Conservation (phyloP, 2,329 filamentous ascomycete genomes). For the Aspergillus ruber region DNA sequence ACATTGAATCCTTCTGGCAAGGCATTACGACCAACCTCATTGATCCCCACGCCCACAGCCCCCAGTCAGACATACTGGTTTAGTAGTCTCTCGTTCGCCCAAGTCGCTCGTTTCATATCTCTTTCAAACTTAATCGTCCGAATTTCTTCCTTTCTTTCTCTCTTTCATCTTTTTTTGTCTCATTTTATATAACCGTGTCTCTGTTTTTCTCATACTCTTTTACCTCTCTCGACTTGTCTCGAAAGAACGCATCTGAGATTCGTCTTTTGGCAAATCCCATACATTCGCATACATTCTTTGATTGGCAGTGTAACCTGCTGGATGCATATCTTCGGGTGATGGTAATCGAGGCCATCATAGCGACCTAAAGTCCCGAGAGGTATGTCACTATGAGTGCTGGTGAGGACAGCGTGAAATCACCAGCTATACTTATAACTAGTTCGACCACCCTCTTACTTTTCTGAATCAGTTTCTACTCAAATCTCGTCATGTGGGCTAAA, state of each 20-base stretch:
- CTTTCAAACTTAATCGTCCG: background rate
- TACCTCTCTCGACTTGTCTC: background rate
- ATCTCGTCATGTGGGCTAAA: conserved; percentile 50
- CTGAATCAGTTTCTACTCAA: background rate
- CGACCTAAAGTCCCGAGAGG: background rate
- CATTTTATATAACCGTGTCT: background rate
- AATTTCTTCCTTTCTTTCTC: conserved; percentile 1
- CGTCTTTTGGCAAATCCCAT: background rate
- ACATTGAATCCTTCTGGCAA: background rate
- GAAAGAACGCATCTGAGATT: too few relatives aligned
- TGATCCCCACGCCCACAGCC: background rate
- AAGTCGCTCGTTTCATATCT: background rate
- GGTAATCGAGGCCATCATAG: too few relatives aligned
- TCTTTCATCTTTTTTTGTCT: background rate
- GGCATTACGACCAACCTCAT: background rate
- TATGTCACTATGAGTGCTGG: conserved; percentile 1
- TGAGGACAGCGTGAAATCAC: background rate
- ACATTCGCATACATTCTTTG: background rate
- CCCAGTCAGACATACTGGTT: background rate
- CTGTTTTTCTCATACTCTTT: background rate
- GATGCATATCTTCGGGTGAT: background rate
- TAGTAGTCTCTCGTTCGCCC: background rate
- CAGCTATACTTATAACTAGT: background rate
- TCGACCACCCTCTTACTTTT: background rate
- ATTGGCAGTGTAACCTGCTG: background rate